Conservation (phyloP, 441 rosid species). For the Kokia cookei region DNA sequence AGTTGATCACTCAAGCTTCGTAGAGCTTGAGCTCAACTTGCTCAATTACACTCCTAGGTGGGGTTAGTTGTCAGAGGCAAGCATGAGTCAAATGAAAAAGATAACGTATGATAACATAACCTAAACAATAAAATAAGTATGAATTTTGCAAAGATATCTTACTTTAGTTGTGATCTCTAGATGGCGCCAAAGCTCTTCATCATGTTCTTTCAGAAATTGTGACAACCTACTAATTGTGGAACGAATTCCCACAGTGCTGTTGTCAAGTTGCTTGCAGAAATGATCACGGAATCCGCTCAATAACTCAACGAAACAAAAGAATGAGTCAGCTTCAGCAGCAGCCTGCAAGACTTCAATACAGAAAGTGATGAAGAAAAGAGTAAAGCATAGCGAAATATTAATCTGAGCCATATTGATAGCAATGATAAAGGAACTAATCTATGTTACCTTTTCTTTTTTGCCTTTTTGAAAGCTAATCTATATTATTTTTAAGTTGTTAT, state of each 20-base stretch:
- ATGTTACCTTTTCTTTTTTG: neutral
- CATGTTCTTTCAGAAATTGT: conserved; percentile 80
- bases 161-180: conserved; percentile 95
- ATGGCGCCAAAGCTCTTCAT: conserved; percentile 99
- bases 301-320: conserved; percentile 91
- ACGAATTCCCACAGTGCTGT: conserved; percentile 91
- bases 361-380: conserved; percentile 18
- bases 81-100: neutral
- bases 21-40: neutral
- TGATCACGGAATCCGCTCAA: conserved; percentile 94
- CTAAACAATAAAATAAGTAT: neutral
- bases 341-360: conserved; percentile 46
- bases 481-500: neutral
- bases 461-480: no score
- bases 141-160: conserved; percentile 20
- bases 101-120: neutral
- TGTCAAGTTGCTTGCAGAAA: conserved; percentile 97
- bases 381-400: neutral
- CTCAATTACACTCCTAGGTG: neutral
- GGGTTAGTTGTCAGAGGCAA: neutral
- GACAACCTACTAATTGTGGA: conserved; percentile 83
- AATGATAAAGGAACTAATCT: neutral
- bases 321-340: conserved; percentile 86
- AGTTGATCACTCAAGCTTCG: neutral
- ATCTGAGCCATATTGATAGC: neutral